These are phyloP conservation scores for Rutstroemia sp. DNA, from an alignment of 2,329 filamentous ascomycete genomes.

Conservation along the genomic window DNA sequence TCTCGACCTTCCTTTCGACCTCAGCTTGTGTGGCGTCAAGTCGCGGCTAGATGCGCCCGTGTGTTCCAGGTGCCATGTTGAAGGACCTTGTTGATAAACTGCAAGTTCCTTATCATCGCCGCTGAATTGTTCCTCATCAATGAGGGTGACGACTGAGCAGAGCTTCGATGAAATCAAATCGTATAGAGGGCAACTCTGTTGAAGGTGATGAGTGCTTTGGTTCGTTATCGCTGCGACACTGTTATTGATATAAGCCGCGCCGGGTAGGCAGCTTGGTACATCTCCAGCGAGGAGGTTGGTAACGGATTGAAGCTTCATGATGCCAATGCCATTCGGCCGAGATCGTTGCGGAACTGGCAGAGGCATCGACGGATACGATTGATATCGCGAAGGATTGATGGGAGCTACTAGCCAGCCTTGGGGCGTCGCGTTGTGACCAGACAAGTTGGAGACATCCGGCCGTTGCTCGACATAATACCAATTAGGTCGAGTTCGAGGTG, in stretches of 20 bases:
- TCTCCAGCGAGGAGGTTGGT: constrained; percentile 30
- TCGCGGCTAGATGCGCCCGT: constrained; percentile 10
- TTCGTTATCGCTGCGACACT: constrained; percentile 37
- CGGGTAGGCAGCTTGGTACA: constrained; percentile 31
- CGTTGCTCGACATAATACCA: constrained; percentile 3
- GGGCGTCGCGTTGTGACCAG: constrained; percentile 2
- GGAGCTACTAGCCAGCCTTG: constrained; percentile 18
- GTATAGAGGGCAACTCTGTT: constrained; percentile 41
- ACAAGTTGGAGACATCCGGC: neutral
- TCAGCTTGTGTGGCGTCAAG: constrained; percentile 23
- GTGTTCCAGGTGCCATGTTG: constrained; percentile 20
- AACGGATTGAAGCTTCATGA: constrained; percentile 23
- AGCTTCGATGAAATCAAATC: constrained; percentile 57
- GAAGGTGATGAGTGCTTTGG: constrained; percentile 37
- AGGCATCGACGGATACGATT: constrained; percentile 1
- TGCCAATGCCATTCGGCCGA: constrained; percentile 8
- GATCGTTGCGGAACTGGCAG: constrained; percentile 12
- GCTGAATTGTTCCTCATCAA: constrained; percentile 53
- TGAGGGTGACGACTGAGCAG: constrained; percentile 61
- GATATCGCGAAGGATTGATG: constrained; percentile 7
- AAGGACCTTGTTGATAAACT: constrained; percentile 15
- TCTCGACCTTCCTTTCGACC: constrained; percentile 28
- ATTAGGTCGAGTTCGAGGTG: neutral
- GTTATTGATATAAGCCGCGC: constrained; percentile 35
- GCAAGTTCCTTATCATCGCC: constrained; percentile 48